phyloP scores from a whole-genome alignment of 306 rosid species.

The Rubus parviflorus region DNA sequence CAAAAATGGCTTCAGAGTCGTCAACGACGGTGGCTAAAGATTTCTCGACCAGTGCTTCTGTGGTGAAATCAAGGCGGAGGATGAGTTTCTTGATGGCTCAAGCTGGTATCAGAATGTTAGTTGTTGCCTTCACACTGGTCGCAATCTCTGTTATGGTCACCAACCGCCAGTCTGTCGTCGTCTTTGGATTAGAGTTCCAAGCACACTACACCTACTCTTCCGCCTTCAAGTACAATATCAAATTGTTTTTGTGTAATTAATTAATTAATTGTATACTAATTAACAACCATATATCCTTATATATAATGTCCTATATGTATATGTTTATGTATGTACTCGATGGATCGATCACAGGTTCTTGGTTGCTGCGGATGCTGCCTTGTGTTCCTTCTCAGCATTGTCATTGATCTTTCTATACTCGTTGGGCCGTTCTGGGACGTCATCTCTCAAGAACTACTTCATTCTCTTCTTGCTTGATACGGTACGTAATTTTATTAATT shows the following conservation, averaged over 20 bases:
- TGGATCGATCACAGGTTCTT: slow-evolving; percentile 44
- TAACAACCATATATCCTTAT: too few relatives aligned
- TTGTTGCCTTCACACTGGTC: slow-evolving; percentile 38
- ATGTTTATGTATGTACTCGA: too few relatives aligned
- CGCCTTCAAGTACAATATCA: slow-evolving; percentile 42
- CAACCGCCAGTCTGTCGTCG: slow-evolving; percentile 46
- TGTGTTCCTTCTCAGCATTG: slow-evolving; percentile 45
- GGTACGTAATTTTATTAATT: slow-evolving; percentile 18
- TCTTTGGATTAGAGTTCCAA: slow-evolving; percentile 34
- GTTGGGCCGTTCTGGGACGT: slow-evolving; percentile 24
- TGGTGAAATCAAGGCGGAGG: background rate
- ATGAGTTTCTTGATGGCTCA: slow-evolving; percentile 28
- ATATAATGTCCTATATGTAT: too few relatives aligned
- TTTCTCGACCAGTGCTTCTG: background rate
- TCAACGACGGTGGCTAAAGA: background rate
- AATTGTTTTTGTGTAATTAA: too few relatives aligned
- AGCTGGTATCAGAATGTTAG: slow-evolving; percentile 46
- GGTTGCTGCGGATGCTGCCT: slow-evolving; percentile 49
- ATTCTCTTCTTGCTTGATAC: slow-evolving; percentile 47
- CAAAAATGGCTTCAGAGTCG: background rate
- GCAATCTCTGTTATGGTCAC: slow-evolving; percentile 51
- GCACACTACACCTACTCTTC: slow-evolving; percentile 61
- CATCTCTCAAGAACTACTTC: slow-evolving; percentile 27
- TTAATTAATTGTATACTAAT: too few relatives aligned
- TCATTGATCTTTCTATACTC: slow-evolving; percentile 29